These are phyloP conservation scores for Juglanconis juglandina DNA, from an alignment of 2,329 filamentous ascomycete genomes.

Conservation along the genomic window DNA sequence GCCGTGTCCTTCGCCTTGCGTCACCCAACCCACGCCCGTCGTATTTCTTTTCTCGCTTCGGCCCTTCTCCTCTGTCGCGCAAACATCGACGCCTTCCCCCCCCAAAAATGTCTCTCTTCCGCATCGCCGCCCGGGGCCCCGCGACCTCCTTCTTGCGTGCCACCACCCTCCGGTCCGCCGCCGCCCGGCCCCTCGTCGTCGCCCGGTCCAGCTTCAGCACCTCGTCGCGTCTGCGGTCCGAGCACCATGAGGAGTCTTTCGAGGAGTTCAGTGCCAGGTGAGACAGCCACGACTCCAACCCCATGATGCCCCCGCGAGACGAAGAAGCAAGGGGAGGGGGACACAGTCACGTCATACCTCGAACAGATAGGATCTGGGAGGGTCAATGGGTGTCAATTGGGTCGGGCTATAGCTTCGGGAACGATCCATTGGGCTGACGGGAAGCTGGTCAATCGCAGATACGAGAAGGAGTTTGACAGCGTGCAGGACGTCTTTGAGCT, in stretches of 20 bases:
- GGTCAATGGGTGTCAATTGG: conserved; percentile 19
- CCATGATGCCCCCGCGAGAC: not conserved
- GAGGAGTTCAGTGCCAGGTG: conserved; percentile 99
- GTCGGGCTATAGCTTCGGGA: conserved; percentile 7
- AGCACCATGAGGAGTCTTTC: conserved; percentile 92
- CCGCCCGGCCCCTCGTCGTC: conserved; percentile 40
- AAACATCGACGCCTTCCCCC: not conserved
- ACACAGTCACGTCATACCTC: conserved; percentile 13
- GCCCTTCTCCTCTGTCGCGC: conserved; percentile 42
- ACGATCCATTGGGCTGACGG: conserved; percentile 36
- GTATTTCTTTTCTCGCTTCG: conserved; percentile 48
- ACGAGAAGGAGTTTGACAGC: conserved; percentile 97
- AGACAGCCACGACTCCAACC: conserved; percentile 30
- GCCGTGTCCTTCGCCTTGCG: conserved; percentile 22
- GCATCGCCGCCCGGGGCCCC: conserved; percentile 66
- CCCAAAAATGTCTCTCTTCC: conserved; percentile 50
- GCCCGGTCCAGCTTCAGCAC: conserved; percentile 60
- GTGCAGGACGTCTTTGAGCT: conserved; percentile 99
- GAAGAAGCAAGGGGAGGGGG: not conserved
- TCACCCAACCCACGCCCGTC: conserved; percentile 1
- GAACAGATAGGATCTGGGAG: not conserved
- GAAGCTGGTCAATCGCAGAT: conserved; percentile 55
- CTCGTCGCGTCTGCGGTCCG: conserved; percentile 50
- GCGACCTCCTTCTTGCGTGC: conserved; percentile 59
- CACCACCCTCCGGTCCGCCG: conserved; percentile 56